phyloP scores from a whole-genome alignment of 352 stramenopile species.

The Phytophthora litchii region DNA sequence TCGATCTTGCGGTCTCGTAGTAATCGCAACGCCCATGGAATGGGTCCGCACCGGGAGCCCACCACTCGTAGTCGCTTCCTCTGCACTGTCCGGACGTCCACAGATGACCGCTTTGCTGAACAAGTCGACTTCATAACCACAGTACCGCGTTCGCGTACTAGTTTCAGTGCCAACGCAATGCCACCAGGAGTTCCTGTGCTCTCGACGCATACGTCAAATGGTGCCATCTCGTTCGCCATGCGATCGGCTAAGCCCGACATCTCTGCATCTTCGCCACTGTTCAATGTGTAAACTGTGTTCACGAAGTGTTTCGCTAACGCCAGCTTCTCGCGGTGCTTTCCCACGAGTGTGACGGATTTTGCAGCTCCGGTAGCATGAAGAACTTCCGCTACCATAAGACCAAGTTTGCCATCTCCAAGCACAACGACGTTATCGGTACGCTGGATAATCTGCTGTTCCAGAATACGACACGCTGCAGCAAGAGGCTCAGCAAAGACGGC shows the following conservation, averaged over 20 bases:
- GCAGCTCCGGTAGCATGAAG: conserved; percentile 44
- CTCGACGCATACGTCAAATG: conserved; percentile 75
- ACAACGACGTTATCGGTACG: conserved; percentile 71
- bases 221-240: conserved; percentile 21
- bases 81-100: conserved; percentile 34
- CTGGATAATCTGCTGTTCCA: conserved; percentile 80
- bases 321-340: conserved; percentile 66
- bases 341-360: conserved; percentile 56
- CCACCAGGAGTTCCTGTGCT: conserved; percentile 58
- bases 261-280: conserved; percentile 25
- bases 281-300: conserved; percentile 34
- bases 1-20: conserved; percentile 54
- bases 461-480: conserved; percentile 83
- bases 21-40: conserved; percentile 60
- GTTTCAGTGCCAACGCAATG: conserved; percentile 44
- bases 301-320: conserved; percentile 56
- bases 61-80: conserved; percentile 58
- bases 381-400: conserved; percentile 86
- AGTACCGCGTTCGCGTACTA: conserved; percentile 43
- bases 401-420: conserved; percentile 90
- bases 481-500: conserved; percentile 89
- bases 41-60: conserved; percentile 71
- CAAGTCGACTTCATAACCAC: conserved; percentile 66
- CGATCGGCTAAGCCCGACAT: conserved; percentile 30
- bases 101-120: conserved; percentile 36